Evolutionary conservation across 31 red algal species (phyloP).

Genomic region (Asparagopsis taxiformis): DNA sequence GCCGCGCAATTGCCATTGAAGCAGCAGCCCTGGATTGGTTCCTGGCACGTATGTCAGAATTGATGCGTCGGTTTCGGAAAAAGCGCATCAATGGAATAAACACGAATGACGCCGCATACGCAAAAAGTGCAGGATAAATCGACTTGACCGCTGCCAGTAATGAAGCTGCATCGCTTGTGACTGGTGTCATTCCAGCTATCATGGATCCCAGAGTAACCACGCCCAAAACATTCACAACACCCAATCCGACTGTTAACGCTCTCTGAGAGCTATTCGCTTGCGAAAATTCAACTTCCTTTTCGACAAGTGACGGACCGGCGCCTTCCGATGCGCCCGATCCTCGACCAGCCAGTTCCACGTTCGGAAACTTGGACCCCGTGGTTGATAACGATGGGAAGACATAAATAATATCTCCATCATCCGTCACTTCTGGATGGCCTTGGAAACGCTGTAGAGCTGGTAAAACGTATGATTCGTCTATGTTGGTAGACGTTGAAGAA

Average conservation of each 20-base stretch:
- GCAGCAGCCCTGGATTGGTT: constrained; percentile 49
- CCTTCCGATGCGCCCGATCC: constrained; percentile 1
- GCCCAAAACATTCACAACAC: constrained; percentile 83
- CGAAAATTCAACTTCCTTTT: constrained; percentile 56
- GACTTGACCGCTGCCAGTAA: constrained; percentile 48
- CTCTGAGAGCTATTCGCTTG: constrained; percentile 49
- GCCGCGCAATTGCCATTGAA: constrained; percentile 13
- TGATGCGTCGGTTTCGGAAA: constrained; percentile 36
- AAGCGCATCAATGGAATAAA: constrained; percentile 66
- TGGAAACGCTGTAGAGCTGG: constrained; percentile 82
- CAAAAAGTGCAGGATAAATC: constrained; percentile 73
- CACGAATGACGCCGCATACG: constrained; percentile 88
- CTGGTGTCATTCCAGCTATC: constrained; percentile 26
- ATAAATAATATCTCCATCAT: constrained; percentile 97
- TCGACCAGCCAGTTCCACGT: constrained; percentile 46
- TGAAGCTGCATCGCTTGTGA: constrained; percentile 41
- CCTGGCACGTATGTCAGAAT: constrained; percentile 55
- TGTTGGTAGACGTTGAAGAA: constrained; percentile 4
- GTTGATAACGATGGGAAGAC: constrained; percentile 82
- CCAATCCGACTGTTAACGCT: constrained; percentile 53
- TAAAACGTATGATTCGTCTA: constrained; percentile 88
- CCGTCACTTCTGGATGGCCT: constrained; percentile 92
- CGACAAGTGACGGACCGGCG: constrained; percentile 21
- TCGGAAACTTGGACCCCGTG: constrained; percentile 44
- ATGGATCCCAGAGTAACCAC: constrained; percentile 77